Conservation (phyloP, 495 filamentous ascomycete species). For the Annulohypoxylon stygium region DNA sequence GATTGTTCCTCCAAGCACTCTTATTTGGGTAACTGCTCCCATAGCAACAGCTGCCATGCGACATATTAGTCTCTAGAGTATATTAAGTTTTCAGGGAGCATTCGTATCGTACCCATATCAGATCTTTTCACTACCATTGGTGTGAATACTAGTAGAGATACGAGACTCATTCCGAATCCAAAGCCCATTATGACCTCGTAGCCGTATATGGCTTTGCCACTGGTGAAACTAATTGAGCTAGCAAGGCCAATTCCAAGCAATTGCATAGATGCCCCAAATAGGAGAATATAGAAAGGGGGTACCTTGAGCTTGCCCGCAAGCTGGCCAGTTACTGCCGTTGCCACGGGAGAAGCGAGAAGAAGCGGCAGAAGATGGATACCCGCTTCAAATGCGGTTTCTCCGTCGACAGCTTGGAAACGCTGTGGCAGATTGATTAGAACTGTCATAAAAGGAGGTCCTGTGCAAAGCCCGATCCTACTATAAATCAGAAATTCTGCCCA, state of each 20-base stretch:
- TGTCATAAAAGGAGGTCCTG: conserved; percentile 50
- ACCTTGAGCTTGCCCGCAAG: conserved; percentile 53
- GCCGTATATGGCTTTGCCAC: conserved; percentile 56
- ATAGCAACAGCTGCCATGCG: conserved; percentile 55
- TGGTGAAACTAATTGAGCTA: conserved; percentile 52
- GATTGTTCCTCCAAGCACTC: conserved; percentile 65
- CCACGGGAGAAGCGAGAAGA: conserved; percentile 54
- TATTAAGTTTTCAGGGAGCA: not conserved
- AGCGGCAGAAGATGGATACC: conserved; percentile 58
- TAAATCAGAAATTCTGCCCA: not conserved
- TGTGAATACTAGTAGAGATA: conserved; percentile 55
- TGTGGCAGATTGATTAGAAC: conserved; percentile 51
- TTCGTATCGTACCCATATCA: conserved; percentile 57
- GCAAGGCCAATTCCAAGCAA: conserved; percentile 61
- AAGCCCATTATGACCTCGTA: conserved; percentile 63
- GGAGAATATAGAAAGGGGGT: conserved; percentile 60
- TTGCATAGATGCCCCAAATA: conserved; percentile 59
- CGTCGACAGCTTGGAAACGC: conserved; percentile 48
- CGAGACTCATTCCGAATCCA: conserved; percentile 59
- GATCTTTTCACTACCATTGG: conserved; percentile 57
- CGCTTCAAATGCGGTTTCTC: conserved; percentile 40
- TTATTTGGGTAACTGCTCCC: conserved; percentile 61
- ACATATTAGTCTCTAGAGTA: not conserved
- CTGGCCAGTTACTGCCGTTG: conserved; percentile 54
- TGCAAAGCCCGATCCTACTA: conserved; percentile 45